Evolutionary conservation across 805 yeast genomes (phyloP).

Genomic region (Metschnikowia baotianmanensis): DNA sequence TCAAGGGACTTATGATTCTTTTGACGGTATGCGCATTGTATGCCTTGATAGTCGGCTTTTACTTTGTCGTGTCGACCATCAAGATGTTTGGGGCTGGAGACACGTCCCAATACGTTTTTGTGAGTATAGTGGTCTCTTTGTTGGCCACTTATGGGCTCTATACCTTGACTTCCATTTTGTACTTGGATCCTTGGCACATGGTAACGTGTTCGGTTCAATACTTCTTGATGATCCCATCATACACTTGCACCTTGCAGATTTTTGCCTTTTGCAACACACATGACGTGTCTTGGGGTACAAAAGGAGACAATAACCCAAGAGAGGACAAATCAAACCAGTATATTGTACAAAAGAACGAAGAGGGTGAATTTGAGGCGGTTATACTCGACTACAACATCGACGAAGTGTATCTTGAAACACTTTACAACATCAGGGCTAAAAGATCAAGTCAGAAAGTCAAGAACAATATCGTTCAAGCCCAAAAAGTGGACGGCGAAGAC

Average conservation of each 20-base stretch:
- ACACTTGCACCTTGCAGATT: slow-evolving; percentile 88
- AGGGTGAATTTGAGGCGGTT: slow-evolving; percentile 76
- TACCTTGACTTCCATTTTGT: slow-evolving; percentile 73
- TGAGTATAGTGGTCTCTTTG: slow-evolving; percentile 79
- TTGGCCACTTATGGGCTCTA: slow-evolving; percentile 92
- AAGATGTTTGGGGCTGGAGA: slow-evolving; percentile 40
- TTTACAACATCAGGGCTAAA: slow-evolving; percentile 69
- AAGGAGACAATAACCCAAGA: slow-evolving; percentile 77
- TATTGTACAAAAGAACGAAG: slow-evolving; percentile 72
- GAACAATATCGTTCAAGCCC: slow-evolving; percentile 21
- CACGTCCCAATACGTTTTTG: slow-evolving; percentile 49
- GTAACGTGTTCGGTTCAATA: slow-evolving; percentile 84
- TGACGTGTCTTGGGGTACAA: slow-evolving; percentile 99
- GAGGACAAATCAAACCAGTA: slow-evolving; percentile 75
- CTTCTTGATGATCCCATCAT: slow-evolving; percentile 85
- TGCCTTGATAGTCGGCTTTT: slow-evolving; percentile 78
- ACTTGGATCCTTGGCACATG: slow-evolving; percentile 96
- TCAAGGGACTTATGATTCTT: slow-evolving; percentile 67
- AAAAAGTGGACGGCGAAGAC: slow-evolving; percentile 56
- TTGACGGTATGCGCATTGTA: slow-evolving; percentile 78
- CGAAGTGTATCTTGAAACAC: slow-evolving; percentile 72
- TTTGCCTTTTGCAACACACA: slow-evolving; percentile 98
- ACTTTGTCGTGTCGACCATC: slow-evolving; percentile 63
- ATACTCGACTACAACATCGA: slow-evolving; percentile 84
- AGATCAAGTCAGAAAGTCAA: slow-evolving; percentile 55